Base-by-base conservation (phyloP, 1,139 yeast genomes). In the Sugiyamaella pinicola region DNA sequence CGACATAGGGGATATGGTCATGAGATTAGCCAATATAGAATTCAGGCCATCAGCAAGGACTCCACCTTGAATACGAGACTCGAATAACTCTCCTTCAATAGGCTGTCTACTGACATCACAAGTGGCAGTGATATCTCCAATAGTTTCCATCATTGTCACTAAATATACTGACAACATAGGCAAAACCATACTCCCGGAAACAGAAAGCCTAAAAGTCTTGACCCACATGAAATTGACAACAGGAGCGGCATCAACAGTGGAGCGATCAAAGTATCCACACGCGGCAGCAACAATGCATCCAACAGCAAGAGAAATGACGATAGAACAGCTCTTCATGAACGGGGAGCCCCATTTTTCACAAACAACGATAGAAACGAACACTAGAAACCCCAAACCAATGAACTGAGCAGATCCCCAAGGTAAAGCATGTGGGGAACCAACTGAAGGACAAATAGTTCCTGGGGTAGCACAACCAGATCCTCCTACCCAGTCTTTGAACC, bases 211-310 rank as follows among this genome's bases (percentile, higher is more conserved):
- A 75, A 89, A 89, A 9, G 96, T 88, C 58, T 85, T 84, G 35
- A 84, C 89, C 96, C 96, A 89, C 63, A 86, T 70, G 71, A 89
- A 89, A 26, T 95, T 86, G 21, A 79, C 93, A 44, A 80, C 87
- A n/a, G 95, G 93, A 8, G 97, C 95, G 29, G 73, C 71, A 52
- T 78, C 79, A 61, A 89, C 84, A 33, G 72, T 65, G 1, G 74
- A 64, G 51, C 74, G 72, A 55, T 79, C 77, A 67, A 89, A 89
- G 73, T 90, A 89, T 18, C 95, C 95, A 69, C 87, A 81, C 8
- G 93, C 96, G 52, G 93, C 95, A 38, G 95, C 95, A 52, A 89
- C 95, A 58, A 89, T 87, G 74, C 96, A 88, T 37, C 96, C 96
- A 42, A 88, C 82, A 49, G 89, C 72, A 57, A 89, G 76, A 47